These are phyloP conservation scores for Stemphylium beticola DNA, from an alignment of 2,329 filamentous ascomycete genomes.

Conservation along the genomic window DNA sequence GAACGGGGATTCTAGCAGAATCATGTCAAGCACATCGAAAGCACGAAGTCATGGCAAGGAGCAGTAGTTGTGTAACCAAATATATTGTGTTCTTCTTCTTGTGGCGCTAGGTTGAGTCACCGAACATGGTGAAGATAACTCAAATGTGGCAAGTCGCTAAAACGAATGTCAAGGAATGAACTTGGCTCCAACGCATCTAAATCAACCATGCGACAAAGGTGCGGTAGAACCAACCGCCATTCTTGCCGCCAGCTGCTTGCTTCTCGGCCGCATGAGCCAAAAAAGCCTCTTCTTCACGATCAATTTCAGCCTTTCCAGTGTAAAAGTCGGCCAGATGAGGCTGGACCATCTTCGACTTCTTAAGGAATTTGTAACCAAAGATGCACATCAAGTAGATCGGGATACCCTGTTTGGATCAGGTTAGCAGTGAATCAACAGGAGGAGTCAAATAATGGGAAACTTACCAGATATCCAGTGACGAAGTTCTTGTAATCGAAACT, in stretches of 20 bases:
- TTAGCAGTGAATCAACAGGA: background rate
- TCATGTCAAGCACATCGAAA: too few species aligned
- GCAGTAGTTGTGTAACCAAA: too few species aligned
- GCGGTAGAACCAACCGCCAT: constrained; percentile 61
- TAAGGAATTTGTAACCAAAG: constrained; percentile 57
- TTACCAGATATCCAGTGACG: constrained; percentile 70
- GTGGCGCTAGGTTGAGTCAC: too few species aligned
- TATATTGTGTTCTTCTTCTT: too few species aligned
- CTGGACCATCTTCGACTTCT: constrained; percentile 51
- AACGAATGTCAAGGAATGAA: too few species aligned
- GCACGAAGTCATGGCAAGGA: too few species aligned
- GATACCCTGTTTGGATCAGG: constrained; percentile 67
- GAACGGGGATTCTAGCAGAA: too few species aligned
- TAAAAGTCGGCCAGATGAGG: constrained; percentile 71
- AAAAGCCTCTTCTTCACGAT: constrained; percentile 74
- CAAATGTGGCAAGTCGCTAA: too few species aligned
- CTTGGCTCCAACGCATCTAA: constrained; percentile 42
- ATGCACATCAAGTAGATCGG: constrained; percentile 73
- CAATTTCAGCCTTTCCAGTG: constrained; percentile 74
- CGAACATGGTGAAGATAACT: too few species aligned
- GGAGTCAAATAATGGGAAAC: background rate
- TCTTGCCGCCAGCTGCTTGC: constrained; percentile 41
- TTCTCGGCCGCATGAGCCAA: constrained; percentile 60
- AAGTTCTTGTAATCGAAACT: constrained; percentile 77
- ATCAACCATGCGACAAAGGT: constrained; percentile 68